These are phyloP conservation scores for Erythrophleum fordii DNA, from an alignment of 306 rosid species.

Conservation along the genomic window DNA sequence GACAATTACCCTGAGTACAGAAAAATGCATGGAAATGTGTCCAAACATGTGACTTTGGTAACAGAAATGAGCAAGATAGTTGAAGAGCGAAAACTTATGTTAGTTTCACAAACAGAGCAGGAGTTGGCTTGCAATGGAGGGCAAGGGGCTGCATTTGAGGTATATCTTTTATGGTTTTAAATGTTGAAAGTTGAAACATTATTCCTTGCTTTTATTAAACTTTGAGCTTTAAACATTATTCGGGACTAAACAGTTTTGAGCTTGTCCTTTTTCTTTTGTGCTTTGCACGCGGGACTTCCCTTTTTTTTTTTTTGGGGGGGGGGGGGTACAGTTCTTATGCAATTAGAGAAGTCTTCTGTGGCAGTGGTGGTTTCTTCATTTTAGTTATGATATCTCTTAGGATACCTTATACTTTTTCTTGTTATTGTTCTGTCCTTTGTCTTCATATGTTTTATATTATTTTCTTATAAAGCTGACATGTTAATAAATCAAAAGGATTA, in stretches of 20 bases:
- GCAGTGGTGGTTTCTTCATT: slow-evolving; percentile 1
- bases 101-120: slow-evolving; percentile 90
- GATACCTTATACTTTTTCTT: slow-evolving; percentile 15
- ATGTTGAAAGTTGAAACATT: slow-evolving; percentile 2
- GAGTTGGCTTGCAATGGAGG: slow-evolving; percentile 99
- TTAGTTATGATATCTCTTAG: slow-evolving; percentile 27
- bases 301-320: not conserved
- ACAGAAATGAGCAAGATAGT: slow-evolving; percentile 93
- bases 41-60: slow-evolving; percentile 94
- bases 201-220: slow-evolving; percentile 26
- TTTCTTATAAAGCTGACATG: slow-evolving; percentile 1
- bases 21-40: slow-evolving; percentile 96
- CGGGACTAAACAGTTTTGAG: not conserved
- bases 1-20: slow-evolving; percentile 94
- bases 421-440: slow-evolving; percentile 20
- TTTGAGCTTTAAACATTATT: not conserved
- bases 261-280: not conserved
- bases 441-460: slow-evolving; percentile 3
- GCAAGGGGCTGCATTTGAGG: slow-evolving; percentile 98
- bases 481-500: slow-evolving; percentile 26
- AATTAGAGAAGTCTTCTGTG: slow-evolving; percentile 17
- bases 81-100: slow-evolving; percentile 78
- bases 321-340: not conserved
- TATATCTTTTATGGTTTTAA: slow-evolving; percentile 33
- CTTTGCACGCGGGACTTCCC: slow-evolving; percentile 1